Conservation (phyloP, 2,329 filamentous ascomycete genomes). For the Penicillium sclerotiorum region DNA sequence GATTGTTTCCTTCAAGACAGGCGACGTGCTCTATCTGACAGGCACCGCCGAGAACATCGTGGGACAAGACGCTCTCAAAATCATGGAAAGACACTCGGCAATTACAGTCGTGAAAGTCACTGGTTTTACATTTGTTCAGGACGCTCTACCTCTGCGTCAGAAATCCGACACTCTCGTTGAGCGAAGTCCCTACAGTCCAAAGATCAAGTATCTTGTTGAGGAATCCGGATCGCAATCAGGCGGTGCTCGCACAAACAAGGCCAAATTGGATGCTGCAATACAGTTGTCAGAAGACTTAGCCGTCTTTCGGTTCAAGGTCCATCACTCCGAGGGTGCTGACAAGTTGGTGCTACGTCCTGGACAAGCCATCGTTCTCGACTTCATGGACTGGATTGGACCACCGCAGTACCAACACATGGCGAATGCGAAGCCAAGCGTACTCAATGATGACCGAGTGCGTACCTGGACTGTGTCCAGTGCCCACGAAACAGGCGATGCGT, state of each 20-base stretch:
- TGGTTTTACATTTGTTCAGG: constrained; percentile 16
- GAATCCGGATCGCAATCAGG: constrained; percentile 5
- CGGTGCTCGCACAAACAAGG: not conserved
- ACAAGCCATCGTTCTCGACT: constrained; percentile 23
- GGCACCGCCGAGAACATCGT: constrained; percentile 22
- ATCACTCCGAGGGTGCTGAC: not conserved
- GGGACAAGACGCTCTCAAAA: constrained; percentile 10
- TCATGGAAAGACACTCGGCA: constrained; percentile 18
- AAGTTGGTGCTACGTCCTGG: constrained; percentile 17
- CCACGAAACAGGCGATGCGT: constrained; percentile 8
- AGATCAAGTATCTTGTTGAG: constrained; percentile 21
- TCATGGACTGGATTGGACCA: constrained; percentile 28
- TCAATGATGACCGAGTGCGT: constrained; percentile 26
- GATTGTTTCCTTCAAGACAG: constrained; percentile 24
- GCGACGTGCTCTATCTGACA: constrained; percentile 27
- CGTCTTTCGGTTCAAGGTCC: constrained; percentile 12
- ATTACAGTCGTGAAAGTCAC: constrained; percentile 18
- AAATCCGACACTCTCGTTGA: constrained; percentile 18
- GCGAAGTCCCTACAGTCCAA: constrained; percentile 25
- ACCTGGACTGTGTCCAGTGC: constrained; percentile 28
- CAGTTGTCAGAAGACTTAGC: constrained; percentile 13
- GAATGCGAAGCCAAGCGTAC: constrained; percentile 9
- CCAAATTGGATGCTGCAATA: constrained; percentile 5
- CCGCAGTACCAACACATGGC: constrained; percentile 25
- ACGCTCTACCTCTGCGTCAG: constrained; percentile 24